Base-by-base conservation (phyloP, 179 eudicot genomes). In the Sideroxylon spinosum region DNA sequence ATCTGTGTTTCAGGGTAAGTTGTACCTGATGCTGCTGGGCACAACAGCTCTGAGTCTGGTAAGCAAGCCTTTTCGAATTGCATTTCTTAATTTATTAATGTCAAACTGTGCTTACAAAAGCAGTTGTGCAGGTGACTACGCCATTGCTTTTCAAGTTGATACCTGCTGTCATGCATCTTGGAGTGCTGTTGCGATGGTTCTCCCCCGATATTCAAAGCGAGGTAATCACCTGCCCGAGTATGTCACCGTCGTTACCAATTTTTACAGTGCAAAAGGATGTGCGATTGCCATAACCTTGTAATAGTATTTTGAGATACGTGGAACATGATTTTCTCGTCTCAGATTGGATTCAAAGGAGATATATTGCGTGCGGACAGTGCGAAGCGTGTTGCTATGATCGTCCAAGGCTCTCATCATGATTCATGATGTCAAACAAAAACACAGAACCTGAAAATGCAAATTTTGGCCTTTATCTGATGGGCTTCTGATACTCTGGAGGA, bases 91-190 rank as follows among this genome's bases (percentile, higher is more conserved):
- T 37, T 3, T 37, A 37, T 37, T 37, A 3, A 37, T 37, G 44
- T 37, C 44, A 37, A 37, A 37, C 3, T 37, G 44, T 66, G 49
- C 62, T 65, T 52, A 28, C 48, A 46, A 32, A 13, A 68, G 44
- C 2, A 76, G n/a, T 67, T 67, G 13, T 85, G 87, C 90, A 95
- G 98, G 97, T 95, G 76, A 95, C 98, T 2, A 93, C 97, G 7
- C 98, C 98, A 7, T 90, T 95, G 79, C 93, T 95, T 66, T 95
- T 95, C 80, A 95, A 93, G 87, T 84, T 95, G 75, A 95, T 95
- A 82, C 98, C 97, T 59, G 97, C 95, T 62, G 97, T 93, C 8
- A 87, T 95, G 76, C 97, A 87, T 82, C 97, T 95, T 73, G 98
- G 98, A 78, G 94, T 93, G 72, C 82, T 93, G 74, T 73, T 93